Evolutionary conservation across 768 basidiomycete species (phyloP).

Genomic region (Mycena venus): DNA sequence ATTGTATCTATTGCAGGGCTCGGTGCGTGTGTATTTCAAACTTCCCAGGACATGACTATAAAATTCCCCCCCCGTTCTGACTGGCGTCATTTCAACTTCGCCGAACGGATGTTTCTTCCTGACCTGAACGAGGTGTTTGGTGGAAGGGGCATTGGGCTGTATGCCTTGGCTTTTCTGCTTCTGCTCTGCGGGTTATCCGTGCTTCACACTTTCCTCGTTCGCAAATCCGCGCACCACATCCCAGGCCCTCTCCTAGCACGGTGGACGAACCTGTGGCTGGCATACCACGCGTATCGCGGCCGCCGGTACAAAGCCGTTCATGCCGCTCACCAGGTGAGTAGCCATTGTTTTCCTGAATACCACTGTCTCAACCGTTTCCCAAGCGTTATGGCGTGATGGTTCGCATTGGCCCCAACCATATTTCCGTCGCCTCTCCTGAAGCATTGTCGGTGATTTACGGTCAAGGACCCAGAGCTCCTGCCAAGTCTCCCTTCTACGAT

Average conservation of each 20-base stretch:
- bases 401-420: slow-evolving; percentile 48
- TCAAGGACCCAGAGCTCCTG: slow-evolving; percentile 45
- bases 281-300: slow-evolving; percentile 45
- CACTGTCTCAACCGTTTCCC: not conserved
- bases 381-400: slow-evolving; percentile 47
- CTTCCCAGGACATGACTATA: not conserved
- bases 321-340: slow-evolving; percentile 41
- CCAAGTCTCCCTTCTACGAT: slow-evolving; percentile 48
- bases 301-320: slow-evolving; percentile 46
- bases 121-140: not conserved
- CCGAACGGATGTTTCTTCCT: not conserved
- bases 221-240: slow-evolving; percentile 23
- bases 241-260: slow-evolving; percentile 48
- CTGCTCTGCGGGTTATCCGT: not conserved
- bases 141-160: not conserved
- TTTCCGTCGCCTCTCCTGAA: slow-evolving; percentile 45
- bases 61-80: not conserved
- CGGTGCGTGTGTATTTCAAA: not conserved
- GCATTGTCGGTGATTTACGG: slow-evolving; percentile 46
- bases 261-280: slow-evolving; percentile 48
- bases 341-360: not conserved
- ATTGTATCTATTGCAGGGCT: not conserved
- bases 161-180: not conserved
- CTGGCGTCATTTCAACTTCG: not conserved
- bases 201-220: not conserved